Evolutionary conservation across 2,329 filamentous ascomycete species (phyloP).

Genomic region (Botrytis galanthina): DNA sequence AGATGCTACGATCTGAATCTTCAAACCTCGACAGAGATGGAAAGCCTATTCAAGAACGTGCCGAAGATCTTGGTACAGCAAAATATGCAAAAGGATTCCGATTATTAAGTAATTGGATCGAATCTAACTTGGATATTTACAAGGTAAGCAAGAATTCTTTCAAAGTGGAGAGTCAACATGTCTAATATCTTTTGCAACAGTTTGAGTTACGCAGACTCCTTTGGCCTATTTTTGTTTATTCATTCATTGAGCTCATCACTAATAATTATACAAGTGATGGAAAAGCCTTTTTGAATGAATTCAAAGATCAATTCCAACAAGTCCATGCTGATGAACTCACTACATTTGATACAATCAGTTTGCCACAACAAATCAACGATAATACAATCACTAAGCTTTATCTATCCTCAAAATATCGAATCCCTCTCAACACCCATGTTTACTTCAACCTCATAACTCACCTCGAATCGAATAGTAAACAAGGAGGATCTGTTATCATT

Average conservation of each 20-base stretch:
- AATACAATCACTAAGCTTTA: constrained; percentile 80
- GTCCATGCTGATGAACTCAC: constrained; percentile 80
- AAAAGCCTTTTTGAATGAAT: constrained; percentile 66
- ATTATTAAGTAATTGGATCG: constrained; percentile 77
- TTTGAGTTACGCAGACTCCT: constrained; percentile 84
- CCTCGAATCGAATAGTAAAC: constrained; percentile 79
- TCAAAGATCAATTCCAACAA: constrained; percentile 69
- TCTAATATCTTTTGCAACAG: constrained; percentile 42
- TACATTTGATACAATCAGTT: constrained; percentile 67
- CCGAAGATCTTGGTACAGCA: constrained; percentile 68
- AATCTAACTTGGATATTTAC: constrained; percentile 90
- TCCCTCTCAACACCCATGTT: constrained; percentile 84
- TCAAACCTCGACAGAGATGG: constrained; percentile 79
- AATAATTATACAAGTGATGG: constrained; percentile 71
- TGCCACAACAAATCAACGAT: constrained; percentile 74
- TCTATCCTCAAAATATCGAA: constrained; percentile 79
- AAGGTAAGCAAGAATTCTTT: constrained; percentile 56
- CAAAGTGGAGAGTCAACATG: too few relatives aligned
- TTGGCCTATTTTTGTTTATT: constrained; percentile 95
- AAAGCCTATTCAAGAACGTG: constrained; percentile 63
- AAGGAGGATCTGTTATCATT: constrained; percentile 75
- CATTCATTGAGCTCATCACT: constrained; percentile 75
- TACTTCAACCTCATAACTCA: constrained; percentile 83
- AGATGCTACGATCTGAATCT: constrained; percentile 87
- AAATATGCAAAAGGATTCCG: constrained; percentile 77